A percentile compares a stretch with the other conserved stretches of the same genome.
phyloP scores from a whole-genome alignment of 2,329 filamentous ascomycete species.

The Domatiomyces globalis region DNA sequence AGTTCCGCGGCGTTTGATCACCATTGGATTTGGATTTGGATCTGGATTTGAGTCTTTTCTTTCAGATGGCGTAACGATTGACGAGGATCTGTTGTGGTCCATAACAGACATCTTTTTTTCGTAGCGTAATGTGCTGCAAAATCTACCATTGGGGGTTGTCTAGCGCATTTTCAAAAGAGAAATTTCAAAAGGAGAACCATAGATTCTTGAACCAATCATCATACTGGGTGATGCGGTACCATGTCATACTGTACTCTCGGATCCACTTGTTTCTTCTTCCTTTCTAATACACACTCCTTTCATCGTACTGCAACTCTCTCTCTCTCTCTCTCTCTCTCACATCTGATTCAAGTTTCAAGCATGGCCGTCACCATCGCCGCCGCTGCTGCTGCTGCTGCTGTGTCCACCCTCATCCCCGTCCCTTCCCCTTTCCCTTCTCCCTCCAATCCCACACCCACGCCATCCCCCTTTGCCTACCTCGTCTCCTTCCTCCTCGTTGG shows the following conservation, averaged over 20 bases:
- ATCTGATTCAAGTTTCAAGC: background rate
- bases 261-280: no score
- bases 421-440: background rate
- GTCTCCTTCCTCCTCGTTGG: conserved; percentile 83
- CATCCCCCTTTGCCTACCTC: conserved; percentile 57
- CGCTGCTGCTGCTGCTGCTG: background rate
- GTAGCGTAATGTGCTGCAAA: no score
- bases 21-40: background rate
- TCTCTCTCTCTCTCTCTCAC: no score
- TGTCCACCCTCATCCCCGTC: background rate
- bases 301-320: no score
- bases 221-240: no score
- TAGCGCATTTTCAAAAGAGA: no score
- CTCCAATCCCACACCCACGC: conserved; percentile 16
- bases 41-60: background rate
- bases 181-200: no score
- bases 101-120: no score
- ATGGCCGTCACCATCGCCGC: background rate
- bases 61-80: background rate
- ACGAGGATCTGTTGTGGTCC: background rate
- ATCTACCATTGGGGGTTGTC: no score
- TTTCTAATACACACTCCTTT: no score
- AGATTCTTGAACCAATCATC: no score
- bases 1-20: conserved; percentile 4
- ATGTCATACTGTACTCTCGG: no score